Conservation (phyloP, 352 stramenopile species). For the Phytopythium cucurbitacearum region DNA sequence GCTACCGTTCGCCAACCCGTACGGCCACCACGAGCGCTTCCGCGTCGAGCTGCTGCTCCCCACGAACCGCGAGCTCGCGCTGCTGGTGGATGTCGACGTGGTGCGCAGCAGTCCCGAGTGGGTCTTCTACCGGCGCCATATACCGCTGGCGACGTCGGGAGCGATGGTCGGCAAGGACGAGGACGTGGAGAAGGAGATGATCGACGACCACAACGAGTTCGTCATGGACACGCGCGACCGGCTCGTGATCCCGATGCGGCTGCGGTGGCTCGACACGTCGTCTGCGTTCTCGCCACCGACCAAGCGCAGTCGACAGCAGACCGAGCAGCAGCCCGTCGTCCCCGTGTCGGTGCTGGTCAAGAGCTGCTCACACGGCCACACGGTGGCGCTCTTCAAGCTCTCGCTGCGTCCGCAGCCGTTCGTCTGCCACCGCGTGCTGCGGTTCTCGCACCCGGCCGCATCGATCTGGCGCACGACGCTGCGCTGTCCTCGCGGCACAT, state of each 20-base stretch:
- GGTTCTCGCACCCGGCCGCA: constrained; percentile 50
- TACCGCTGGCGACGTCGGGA: constrained; percentile 35
- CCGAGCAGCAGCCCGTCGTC: constrained; percentile 12
- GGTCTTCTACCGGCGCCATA: constrained; percentile 64
- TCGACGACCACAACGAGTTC: constrained; percentile 85
- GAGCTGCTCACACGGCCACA: constrained; percentile 87
- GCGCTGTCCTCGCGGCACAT: constrained; percentile 38
- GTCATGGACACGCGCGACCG: constrained; percentile 84
- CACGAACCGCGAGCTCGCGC: constrained; percentile 19
- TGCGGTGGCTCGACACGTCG: constrained; percentile 72
- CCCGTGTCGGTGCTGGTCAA: constrained; percentile 72
- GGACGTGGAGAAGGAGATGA: constrained; percentile 90
- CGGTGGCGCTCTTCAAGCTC: constrained; percentile 87
- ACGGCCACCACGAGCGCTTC: constrained; percentile 89
- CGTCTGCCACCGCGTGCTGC: constrained; percentile 79
- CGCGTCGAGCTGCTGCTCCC: constrained; percentile 72
- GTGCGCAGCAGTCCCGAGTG: constrained; percentile 83
- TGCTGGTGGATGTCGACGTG: constrained; percentile 61
- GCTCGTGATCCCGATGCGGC: constrained; percentile 81
- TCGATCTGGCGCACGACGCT: constrained; percentile 65
- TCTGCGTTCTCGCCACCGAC: constrained; percentile 1
- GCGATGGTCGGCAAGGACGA: constrained; percentile 10
- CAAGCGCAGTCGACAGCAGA: neutral
- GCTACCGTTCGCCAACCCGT: constrained; percentile 87
- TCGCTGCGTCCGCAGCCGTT: constrained; percentile 72